These are phyloP conservation scores for Xylaria sp. DNA, from an alignment of 2,329 filamentous ascomycete species.

Conservation along the genomic window DNA sequence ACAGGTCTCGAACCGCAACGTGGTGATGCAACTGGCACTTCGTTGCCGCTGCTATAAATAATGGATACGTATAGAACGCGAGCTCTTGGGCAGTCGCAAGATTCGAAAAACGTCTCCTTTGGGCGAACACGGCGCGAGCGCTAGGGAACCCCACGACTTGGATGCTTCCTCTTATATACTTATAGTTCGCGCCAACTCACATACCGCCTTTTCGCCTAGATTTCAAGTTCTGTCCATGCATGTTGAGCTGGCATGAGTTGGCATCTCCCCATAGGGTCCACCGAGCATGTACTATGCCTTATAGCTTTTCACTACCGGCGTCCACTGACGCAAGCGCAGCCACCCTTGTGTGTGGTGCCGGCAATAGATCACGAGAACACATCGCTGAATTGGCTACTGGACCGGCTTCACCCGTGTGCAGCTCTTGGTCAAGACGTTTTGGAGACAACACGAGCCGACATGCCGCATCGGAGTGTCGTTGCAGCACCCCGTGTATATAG, in stretches of 20 bases:
- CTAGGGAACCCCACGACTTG: constrained; percentile 9
- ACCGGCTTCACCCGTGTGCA: constrained; percentile 19
- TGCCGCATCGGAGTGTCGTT: constrained; percentile 22
- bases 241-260: constrained; percentile 45
- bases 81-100: neutral
- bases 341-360: constrained; percentile 21
- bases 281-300: constrained; percentile 37
- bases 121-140: constrained; percentile 10
- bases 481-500: constrained; percentile 4
- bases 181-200: constrained; percentile 32
- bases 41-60: constrained; percentile 15
- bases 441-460: constrained; percentile 23
- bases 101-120: neutral
- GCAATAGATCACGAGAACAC: constrained; percentile 18
- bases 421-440: constrained; percentile 9
- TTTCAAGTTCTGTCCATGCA: constrained; percentile 42
- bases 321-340: constrained; percentile 26
- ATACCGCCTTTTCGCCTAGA: constrained; percentile 45
- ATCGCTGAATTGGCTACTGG: constrained; percentile 15
- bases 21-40: constrained; percentile 21
- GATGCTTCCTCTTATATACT: constrained; percentile 34
- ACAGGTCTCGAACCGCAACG: constrained; percentile 38
- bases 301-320: constrained; percentile 28
- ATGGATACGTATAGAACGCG: neutral
- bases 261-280: constrained; percentile 41